phyloP scores from a whole-genome alignment of 2,329 filamentous ascomycete genomes.

The Penicillium psychrosexuale region DNA sequence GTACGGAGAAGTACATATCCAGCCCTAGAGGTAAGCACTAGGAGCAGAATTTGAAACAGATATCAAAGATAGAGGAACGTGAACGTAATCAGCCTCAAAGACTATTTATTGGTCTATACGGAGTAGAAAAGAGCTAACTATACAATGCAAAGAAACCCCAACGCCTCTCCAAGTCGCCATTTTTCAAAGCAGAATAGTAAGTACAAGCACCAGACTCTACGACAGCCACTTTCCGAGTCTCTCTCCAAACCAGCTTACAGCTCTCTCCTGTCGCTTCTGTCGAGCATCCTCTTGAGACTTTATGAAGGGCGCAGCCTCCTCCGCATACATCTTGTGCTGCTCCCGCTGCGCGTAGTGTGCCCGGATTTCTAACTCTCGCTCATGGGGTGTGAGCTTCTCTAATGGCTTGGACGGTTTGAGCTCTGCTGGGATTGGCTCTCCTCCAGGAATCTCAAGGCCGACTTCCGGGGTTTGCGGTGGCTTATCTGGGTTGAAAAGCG shows the following conservation, averaged over 20 bases:
- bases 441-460: slow-evolving; percentile 37
- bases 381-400: slow-evolving; percentile 45
- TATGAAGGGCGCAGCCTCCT: slow-evolving; percentile 38
- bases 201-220: slow-evolving; percentile 13
- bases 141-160: neutral
- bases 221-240: slow-evolving; percentile 43
- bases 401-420: slow-evolving; percentile 39
- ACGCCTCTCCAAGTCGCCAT: slow-evolving; percentile 2
- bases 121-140: neutral
- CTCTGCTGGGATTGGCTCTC: slow-evolving; percentile 34
- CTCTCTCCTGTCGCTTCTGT: slow-evolving; percentile 38
- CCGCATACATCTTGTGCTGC: slow-evolving; percentile 36
- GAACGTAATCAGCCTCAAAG: neutral
- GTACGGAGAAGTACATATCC: neutral
- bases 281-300: slow-evolving; percentile 38
- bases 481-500: slow-evolving; percentile 43
- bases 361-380: slow-evolving; percentile 45
- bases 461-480: slow-evolving; percentile 11
- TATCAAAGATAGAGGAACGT: neutral
- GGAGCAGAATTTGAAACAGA: neutral
- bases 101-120: neutral
- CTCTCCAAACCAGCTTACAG: slow-evolving; percentile 44
- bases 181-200: slow-evolving; percentile 1
- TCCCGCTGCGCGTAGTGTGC: slow-evolving; percentile 38
- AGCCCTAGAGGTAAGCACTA: neutral